Conservation (phyloP, 2,329 filamentous ascomycete species). For the Beauveria asiatica region DNA sequence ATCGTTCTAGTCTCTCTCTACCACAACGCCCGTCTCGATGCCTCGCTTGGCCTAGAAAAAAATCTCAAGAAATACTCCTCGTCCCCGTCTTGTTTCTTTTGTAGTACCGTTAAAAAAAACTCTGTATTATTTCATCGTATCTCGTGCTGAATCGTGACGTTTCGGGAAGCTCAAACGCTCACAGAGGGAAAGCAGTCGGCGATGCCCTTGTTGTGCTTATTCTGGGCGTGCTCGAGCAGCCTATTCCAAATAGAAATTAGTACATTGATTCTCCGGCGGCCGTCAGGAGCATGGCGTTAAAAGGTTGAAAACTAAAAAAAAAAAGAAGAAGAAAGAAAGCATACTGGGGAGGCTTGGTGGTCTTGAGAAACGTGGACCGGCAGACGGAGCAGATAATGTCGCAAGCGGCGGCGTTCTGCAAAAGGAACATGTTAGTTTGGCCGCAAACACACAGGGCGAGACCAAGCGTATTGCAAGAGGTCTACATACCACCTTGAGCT, state of each 20-base stretch:
- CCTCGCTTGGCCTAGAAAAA: conserved; percentile 1
- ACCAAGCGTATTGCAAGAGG: no score
- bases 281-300: no score
- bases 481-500: conserved; percentile 55
- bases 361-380: conserved; percentile 73
- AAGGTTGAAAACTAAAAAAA: neutral
- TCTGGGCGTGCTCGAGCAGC: conserved; percentile 61
- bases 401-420: conserved; percentile 63
- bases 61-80: neutral
- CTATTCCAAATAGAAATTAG: conserved; percentile 24
- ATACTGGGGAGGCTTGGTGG: conserved; percentile 62
- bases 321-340: conserved; percentile 16
- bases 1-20: neutral
- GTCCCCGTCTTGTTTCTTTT: neutral
- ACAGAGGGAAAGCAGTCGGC: conserved; percentile 58
- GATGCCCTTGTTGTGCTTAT: conserved; percentile 69
- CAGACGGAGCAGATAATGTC: conserved; percentile 70
- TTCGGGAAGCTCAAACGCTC: conserved; percentile 15
- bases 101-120: neutral
- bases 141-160: neutral
- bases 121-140: conserved; percentile 5
- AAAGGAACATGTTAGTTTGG: neutral
- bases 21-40: conserved; percentile 1
- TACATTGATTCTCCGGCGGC: no score
- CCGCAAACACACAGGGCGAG: neutral